Evolutionary conservation across 1,284 basidiomycete species (phyloP), one percentile per base, ranked within the genome.

Genomic region (Ceratobasidium sp.): DNA sequence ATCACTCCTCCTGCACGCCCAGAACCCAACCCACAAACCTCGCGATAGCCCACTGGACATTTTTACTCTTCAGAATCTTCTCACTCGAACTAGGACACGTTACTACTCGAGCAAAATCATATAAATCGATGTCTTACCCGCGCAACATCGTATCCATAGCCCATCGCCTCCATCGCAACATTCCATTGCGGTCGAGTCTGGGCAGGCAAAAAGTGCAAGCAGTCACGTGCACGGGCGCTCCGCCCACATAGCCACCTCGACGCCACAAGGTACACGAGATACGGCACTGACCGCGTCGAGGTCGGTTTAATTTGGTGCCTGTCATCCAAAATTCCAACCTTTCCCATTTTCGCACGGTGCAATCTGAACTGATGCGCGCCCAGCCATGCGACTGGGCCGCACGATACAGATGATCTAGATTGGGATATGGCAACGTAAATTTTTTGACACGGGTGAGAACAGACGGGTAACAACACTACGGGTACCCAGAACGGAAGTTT

Each of bases 151-250:
- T 29, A 37, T 56, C 39, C 53, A 39, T 53, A 43, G 39, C 66
- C 66, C 66, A 69, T 69, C 54, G 65, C 66, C 66, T 46, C 19
- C 53, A 69, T 39, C 54, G 53, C 66, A 69, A 69, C 66, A 69
- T 69, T 69, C 66, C 66, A 69, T 69, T 41, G 66, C 66, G 66
- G 64, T 54, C 64, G 34, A 66, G n/a, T 14, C 49, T 34, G 31
- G 31, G 31, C 29, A 1, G 19, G 13, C 27, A 6, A n/a, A 58
- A n/a, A 37, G 13, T 7, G 54, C 4, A n/a, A 31, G 31, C 13
- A 29, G 31, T 58, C 54, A 58, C 54, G 54, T 58, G 54, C 19
- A 58, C 34, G 54, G 54, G 54, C 54, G 54, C 54, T 58, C 54
- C 31, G 11, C 9, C 6, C 22, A 34, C 13, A 58, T 31, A 24